phyloP scores from a whole-genome alignment of 495 filamentous ascomycete genomes.

The Neurospora tetrasperma region DNA sequence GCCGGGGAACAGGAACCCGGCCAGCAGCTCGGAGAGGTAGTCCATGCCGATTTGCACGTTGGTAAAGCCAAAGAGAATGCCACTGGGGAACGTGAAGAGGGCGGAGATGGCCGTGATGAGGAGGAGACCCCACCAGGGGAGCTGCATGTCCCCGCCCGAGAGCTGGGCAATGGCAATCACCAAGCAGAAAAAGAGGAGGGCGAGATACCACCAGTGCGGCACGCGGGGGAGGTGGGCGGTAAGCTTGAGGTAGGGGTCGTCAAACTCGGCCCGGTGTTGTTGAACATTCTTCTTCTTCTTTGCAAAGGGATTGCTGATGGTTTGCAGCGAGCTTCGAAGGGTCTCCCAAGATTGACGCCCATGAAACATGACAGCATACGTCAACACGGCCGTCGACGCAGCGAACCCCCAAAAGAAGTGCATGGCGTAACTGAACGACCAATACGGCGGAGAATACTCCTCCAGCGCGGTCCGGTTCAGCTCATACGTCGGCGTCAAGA shows the following conservation, averaged over 20 bases:
- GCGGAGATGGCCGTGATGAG: constrained; percentile 26
- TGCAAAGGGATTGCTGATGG: not conserved
- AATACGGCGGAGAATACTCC: not conserved
- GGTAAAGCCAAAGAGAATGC: constrained; percentile 18
- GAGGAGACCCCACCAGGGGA: constrained; percentile 45
- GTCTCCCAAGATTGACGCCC: not conserved
- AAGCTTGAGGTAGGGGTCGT: not conserved
- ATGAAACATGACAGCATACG: not conserved
- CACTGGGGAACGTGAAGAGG: constrained; percentile 16
- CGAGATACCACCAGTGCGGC: not conserved
- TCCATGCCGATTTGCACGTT: constrained; percentile 18
- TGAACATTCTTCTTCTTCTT: not conserved
- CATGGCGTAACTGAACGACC: not conserved
- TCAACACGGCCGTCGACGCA: not conserved
- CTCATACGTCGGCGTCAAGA: not conserved
- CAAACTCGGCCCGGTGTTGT: not conserved
- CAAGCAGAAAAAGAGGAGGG: constrained; percentile 33
- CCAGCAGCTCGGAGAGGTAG: constrained; percentile 21
- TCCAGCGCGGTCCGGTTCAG: not conserved
- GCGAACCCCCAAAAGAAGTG: not conserved
- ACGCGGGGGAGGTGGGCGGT: not conserved
- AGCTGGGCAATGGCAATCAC: constrained; percentile 35
- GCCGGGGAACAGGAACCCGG: constrained; percentile 17
- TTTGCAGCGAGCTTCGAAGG: not conserved
- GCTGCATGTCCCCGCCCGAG: constrained; percentile 34